Evolutionary conservation across 192 early-diverging fungal species (phyloP), one percentile per base, ranked within the genome.

Genomic region (Backusella tuberculispora): DNA sequence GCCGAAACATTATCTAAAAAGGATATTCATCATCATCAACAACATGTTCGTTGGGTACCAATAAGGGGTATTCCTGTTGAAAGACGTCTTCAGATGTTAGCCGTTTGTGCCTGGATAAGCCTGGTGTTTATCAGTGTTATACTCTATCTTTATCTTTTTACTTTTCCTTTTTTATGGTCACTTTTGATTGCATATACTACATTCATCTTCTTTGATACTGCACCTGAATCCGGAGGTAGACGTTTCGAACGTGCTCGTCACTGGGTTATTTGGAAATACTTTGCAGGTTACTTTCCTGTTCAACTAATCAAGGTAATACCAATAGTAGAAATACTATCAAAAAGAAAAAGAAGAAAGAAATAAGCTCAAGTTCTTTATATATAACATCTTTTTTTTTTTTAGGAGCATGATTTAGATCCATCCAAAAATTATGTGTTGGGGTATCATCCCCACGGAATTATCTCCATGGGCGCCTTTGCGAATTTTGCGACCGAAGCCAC

Each of bases 371-470:
- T 12, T 10, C 63, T 34, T 9, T 73, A 15, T 63, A 24, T 63
- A 34, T 4, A 19, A 56, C 1, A 7, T n/a, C 15, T 3, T 44
- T 15, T 21, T 43, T 66, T 5, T 17, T 71, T 29, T 41, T 78
- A 89, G 88, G 94, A 95, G 75, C 88, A 74, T 26, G 93, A 95
- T 67, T 77, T 99, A 67, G 95, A 98, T 78, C 90, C 96, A 6
- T 78, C 72, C 26, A 90, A 89, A 63, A 93, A 93, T 72, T 98
- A 99, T 76, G 86, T 99, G 1, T 95, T 99, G 86, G 96, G 85
- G 24, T 95, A 94, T 76, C 96, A 99, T 78, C 96, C 96, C 19
- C 95, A 97, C 74, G 95, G 95, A 8, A 92, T 98, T 68, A 93
- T 96, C 66, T 86, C 91, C 17, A 86, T 96, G 29, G 94, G 93